Evolutionary conservation across 192 early-diverging fungal species (phyloP).

Genomic region (Podila epicladia): DNA sequence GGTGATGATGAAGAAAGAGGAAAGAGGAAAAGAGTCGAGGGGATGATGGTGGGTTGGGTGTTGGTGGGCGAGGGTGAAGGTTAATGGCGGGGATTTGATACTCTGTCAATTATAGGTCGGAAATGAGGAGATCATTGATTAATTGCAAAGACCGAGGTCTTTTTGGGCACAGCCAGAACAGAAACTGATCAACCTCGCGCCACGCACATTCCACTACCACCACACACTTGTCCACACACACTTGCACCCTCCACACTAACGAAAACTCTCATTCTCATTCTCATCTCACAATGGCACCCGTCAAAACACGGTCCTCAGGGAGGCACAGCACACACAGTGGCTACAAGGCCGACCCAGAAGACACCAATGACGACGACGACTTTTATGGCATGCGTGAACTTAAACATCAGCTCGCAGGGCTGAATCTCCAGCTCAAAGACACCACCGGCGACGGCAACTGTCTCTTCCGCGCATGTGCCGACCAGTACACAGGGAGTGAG

Average conservation of each 20-base stretch:
- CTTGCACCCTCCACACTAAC: neutral
- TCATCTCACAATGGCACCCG: conserved; percentile 14
- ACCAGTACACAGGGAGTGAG: conserved; percentile 72
- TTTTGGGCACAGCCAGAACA: too few species aligned
- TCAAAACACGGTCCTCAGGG: conserved; percentile 33
- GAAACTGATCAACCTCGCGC: too few species aligned
- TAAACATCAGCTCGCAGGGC: conserved; percentile 59
- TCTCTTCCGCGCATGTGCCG: conserved; percentile 67
- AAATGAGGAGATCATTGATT: too few species aligned
- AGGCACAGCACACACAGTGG: neutral
- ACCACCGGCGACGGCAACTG: conserved; percentile 80
- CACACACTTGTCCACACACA: neutral
- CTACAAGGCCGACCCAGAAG: conserved; percentile 45
- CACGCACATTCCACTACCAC: too few species aligned
- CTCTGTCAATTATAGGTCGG: too few species aligned
- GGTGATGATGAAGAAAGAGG: neutral
- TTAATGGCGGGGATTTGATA: neutral
- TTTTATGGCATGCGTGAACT: conserved; percentile 55
- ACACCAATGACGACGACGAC: conserved; percentile 50
- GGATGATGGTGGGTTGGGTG: neutral
- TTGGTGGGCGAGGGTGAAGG: neutral
- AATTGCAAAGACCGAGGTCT: too few species aligned
- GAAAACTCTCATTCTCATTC: neutral
- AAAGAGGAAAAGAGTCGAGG: neutral
- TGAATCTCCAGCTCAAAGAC: conserved; percentile 69